These are phyloP conservation scores for Picocystis salinarum DNA, from an alignment of 139 green algal genomes.

Conservation along the genomic window DNA sequence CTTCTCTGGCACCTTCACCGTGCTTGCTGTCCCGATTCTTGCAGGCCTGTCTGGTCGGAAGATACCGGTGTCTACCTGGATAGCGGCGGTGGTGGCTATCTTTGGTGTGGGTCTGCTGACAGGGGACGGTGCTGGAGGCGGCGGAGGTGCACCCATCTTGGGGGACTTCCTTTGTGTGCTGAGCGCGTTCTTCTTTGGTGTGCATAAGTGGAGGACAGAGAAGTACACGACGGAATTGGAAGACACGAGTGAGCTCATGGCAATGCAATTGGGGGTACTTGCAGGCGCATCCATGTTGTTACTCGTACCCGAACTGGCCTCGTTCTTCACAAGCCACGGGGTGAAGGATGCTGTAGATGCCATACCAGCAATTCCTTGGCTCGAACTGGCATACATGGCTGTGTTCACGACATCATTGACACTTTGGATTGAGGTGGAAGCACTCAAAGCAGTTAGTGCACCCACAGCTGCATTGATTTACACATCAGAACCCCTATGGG, in stretches of 20 bases:
- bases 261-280: slow-evolving; percentile 21
- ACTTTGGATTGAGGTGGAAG: slow-evolving; percentile 22
- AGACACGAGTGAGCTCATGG: slow-evolving; percentile 12
- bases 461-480: slow-evolving; percentile 37
- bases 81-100: slow-evolving; percentile 28
- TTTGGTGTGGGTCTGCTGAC: slow-evolving; percentile 42
- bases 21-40: slow-evolving; percentile 52
- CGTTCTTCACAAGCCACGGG: background rate
- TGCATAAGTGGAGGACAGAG: slow-evolving; percentile 39
- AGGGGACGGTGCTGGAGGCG: no score
- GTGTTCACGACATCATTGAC: slow-evolving; percentile 27
- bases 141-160: slow-evolving; percentile 14
- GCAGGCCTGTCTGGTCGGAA: slow-evolving; percentile 32
- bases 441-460: slow-evolving; percentile 19
- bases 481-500: slow-evolving; percentile 38
- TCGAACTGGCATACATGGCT: slow-evolving; percentile 24
- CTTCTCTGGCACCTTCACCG: slow-evolving; percentile 20
- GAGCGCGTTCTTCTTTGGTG: slow-evolving; percentile 48
- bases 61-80: slow-evolving; percentile 38
- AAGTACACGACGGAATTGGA: slow-evolving; percentile 5
- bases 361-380: slow-evolving; percentile 9
- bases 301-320: slow-evolving; percentile 3
- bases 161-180: slow-evolving; percentile 43
- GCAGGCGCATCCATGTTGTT: slow-evolving; percentile 5
- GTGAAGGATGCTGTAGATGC: background rate